These are phyloP conservation scores for Chenopodium formosanum DNA, from an alignment of 148 eudicot genomes.

Conservation along the genomic window DNA sequence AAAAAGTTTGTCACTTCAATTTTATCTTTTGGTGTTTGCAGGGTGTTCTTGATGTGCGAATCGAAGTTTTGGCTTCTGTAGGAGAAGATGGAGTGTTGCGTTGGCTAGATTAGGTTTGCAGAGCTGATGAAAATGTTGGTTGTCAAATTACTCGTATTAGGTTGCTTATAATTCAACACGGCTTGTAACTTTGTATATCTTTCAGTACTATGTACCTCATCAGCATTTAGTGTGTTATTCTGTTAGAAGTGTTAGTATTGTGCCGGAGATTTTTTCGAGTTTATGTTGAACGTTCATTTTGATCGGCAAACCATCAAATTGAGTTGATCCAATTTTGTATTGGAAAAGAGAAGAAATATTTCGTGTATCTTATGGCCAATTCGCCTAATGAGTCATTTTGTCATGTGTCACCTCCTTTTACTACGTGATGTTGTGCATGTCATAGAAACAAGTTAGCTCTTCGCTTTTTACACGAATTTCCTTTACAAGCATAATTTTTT, in stretches of 20 bases:
- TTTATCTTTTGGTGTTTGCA: conserved; percentile 34
- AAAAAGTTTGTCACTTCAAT: neutral
- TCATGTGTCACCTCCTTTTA: too few species aligned
- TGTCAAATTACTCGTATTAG: neutral
- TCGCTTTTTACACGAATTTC: too few species aligned
- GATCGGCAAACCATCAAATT: neutral
- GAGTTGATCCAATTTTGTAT: conserved; percentile 4
- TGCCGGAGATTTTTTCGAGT: neutral
- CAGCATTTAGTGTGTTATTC: conserved; percentile 12
- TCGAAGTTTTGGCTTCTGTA: conserved; percentile 79
- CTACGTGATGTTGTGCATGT: too few species aligned
- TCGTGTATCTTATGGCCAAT: neutral
- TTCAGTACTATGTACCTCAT: conserved; percentile 5
- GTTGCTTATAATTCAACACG: conserved; percentile 15
- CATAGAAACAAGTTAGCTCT: too few species aligned
- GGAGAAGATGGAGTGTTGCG: conserved; percentile 90
- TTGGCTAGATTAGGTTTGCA: conserved; percentile 65
- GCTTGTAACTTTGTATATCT: conserved; percentile 20
- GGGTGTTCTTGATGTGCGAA: conserved; percentile 79
- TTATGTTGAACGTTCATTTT: neutral
- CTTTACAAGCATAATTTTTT: too few species aligned
- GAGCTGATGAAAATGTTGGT: conserved; percentile 10
- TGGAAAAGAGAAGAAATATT: neutral
- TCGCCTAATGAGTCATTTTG: too few species aligned
- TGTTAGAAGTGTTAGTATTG: conserved; percentile 6